A percentile compares a stretch with the other conserved stretches of the same genome.
Evolutionary conservation across 192 early-diverging fungal genomes (phyloP).

Genomic region (Nowakowskiella sp.): DNA sequence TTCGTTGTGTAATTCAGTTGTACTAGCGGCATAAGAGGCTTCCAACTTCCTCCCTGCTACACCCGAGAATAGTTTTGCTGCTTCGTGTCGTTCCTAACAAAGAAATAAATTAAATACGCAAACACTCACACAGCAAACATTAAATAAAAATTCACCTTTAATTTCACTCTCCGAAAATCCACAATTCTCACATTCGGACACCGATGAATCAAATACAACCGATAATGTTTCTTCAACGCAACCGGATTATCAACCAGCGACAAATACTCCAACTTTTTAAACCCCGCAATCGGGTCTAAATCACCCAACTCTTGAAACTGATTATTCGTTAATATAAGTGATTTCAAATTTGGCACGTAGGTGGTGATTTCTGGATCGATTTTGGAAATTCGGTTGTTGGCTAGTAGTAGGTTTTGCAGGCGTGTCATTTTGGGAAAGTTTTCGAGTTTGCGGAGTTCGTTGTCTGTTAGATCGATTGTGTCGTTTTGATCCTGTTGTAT

Average conservation of each 20-base stretch:
- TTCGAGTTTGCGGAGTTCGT: slow-evolving; percentile 74
- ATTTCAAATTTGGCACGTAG: slow-evolving; percentile 66
- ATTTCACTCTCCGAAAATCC: slow-evolving; percentile 74
- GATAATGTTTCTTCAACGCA: slow-evolving; percentile 68
- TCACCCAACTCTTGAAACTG: slow-evolving; percentile 74
- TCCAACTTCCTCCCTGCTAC: slow-evolving; percentile 50
- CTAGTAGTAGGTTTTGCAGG: slow-evolving; percentile 64
- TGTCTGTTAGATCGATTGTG: slow-evolving; percentile 86
- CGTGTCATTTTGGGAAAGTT: slow-evolving; percentile 81
- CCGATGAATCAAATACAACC: slow-evolving; percentile 76
- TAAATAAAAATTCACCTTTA: slow-evolving; percentile 39
- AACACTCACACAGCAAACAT: slow-evolving; percentile 7
- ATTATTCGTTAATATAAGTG: slow-evolving; percentile 85
- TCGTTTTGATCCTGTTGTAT: slow-evolving; percentile 73
- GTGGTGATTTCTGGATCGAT: slow-evolving; percentile 62
- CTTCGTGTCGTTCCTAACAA: slow-evolving; percentile 72
- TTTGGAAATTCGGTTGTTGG: slow-evolving; percentile 82
- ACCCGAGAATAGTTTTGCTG: slow-evolving; percentile 66
- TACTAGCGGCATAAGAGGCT: slow-evolving; percentile 39
- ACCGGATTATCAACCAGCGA: slow-evolving; percentile 89
- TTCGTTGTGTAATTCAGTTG: slow-evolving; percentile 57
- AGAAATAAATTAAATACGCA: not conserved
- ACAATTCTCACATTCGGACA: slow-evolving; percentile 68
- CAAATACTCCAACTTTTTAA: slow-evolving; percentile 44
- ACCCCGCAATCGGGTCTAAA: slow-evolving; percentile 59